Percentiles rank a stretch among this genome's conserved stretches.
phyloP scores from a whole-genome alignment of 2,329 filamentous ascomycete species.

The Fusarium brevicatenulatum region DNA sequence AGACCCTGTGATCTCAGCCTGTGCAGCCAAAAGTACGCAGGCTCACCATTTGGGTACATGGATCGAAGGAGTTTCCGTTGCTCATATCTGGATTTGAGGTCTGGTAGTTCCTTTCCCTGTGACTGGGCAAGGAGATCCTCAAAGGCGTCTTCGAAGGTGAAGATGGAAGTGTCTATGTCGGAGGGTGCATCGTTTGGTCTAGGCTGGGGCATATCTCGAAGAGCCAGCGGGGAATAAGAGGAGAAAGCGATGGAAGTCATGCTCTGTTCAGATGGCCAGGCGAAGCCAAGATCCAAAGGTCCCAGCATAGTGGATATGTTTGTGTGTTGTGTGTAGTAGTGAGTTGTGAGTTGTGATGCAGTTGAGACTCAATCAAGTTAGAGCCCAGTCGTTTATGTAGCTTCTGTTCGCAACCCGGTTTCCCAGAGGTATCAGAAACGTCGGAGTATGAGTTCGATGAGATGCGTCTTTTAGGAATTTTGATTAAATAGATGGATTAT shows the following conservation, averaged over 20 bases:
- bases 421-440: not conserved
- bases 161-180: constrained; percentile 50
- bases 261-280: constrained; percentile 25
- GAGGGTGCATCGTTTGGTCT: constrained; percentile 56
- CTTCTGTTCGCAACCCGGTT: constrained; percentile 46
- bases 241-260: constrained; percentile 42
- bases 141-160: constrained; percentile 67
- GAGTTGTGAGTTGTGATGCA: not conserved
- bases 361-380: constrained; percentile 32
- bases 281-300: constrained; percentile 33
- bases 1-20: constrained; percentile 52
- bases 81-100: constrained; percentile 51
- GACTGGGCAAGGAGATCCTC: constrained; percentile 65
- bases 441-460: constrained; percentile 48
- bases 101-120: constrained; percentile 54
- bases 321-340: not conserved
- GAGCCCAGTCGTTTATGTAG: constrained; percentile 45
- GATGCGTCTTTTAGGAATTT: constrained; percentile 24
- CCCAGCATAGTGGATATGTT: constrained; percentile 33
- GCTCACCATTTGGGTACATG: constrained; percentile 55
- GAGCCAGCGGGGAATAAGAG: constrained; percentile 47
- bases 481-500: constrained; percentile 1
- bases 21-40: constrained; percentile 55
- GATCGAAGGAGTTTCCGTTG: constrained; percentile 51
- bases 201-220: constrained; percentile 59